A percentile compares a stretch with the other conserved stretches of the same genome.
phyloP scores from a whole-genome alignment of 306 rosid genomes.

The Begonia peltatifolia region DNA sequence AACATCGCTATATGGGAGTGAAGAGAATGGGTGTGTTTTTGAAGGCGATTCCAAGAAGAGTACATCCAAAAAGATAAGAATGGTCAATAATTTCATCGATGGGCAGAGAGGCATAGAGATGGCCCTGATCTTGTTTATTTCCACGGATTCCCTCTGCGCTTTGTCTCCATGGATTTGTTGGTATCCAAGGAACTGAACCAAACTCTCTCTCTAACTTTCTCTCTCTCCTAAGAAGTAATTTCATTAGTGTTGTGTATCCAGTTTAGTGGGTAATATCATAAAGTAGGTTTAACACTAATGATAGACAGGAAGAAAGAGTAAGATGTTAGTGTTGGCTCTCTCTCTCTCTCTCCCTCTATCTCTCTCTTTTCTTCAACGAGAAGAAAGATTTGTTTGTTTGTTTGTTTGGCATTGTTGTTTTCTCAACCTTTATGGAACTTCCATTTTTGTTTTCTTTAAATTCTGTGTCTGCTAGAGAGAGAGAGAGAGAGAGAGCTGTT shows the following conservation, averaged over 20 bases:
- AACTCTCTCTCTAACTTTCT: conserved; percentile 11
- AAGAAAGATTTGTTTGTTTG: conserved; percentile 16
- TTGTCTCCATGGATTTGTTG: conserved; percentile 32
- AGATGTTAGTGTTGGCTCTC: background rate
- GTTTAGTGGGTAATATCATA: background rate
- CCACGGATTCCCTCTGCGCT: conserved; percentile 14
- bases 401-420: conserved; percentile 26
- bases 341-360: background rate
- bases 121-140: conserved; percentile 2
- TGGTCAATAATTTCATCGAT: background rate
- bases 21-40: too few relatives aligned
- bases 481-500: conserved; percentile 12
- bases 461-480: conserved; percentile 6
- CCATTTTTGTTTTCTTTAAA: conserved; percentile 21
- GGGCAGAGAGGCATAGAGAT: conserved; percentile 16
- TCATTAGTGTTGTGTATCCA: conserved; percentile 3
- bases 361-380: conserved; percentile 4
- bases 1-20: too few relatives aligned
- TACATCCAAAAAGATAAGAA: conserved; percentile 6
- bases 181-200: conserved; percentile 17
- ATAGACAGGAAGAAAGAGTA: too few relatives aligned
- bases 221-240: background rate
- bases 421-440: conserved; percentile 26
- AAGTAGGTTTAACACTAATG: too few relatives aligned
- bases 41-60: background rate